These are phyloP conservation scores for Diaporthe vaccinii DNA, from an alignment of 2,329 filamentous ascomycete species.

Conservation along the genomic window DNA sequence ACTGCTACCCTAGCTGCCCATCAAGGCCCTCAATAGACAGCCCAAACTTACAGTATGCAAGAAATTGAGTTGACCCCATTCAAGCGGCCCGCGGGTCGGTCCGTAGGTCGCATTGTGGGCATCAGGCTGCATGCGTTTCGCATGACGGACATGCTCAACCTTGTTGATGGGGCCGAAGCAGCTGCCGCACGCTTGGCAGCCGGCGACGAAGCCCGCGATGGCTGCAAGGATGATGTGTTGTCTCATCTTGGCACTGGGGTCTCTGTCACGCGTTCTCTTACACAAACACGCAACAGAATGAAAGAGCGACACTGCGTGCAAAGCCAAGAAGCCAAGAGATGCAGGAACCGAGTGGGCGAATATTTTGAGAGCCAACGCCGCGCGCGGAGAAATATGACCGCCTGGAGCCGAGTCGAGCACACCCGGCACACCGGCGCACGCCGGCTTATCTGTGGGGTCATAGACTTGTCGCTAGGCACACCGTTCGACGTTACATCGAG, in stretches of 20 bases:
- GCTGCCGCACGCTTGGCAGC: constrained; percentile 53
- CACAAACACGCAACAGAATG: neutral
- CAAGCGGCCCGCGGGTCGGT: constrained; percentile 58
- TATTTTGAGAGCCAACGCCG: neutral
- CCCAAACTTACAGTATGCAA: constrained; percentile 63
- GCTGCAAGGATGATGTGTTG: constrained; percentile 35
- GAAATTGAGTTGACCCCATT: constrained; percentile 75
- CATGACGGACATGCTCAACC: constrained; percentile 60
- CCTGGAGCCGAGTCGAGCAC: neutral
- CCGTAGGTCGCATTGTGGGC: constrained; percentile 58
- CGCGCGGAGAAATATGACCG: neutral
- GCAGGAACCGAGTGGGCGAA: neutral
- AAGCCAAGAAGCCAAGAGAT: constrained; percentile 15
- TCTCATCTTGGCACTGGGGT: constrained; percentile 33
- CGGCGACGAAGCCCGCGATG: constrained; percentile 39
- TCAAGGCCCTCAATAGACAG: neutral
- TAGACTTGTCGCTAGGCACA: neutral
- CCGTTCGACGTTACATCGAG: constrained; percentile 6
- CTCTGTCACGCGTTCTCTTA: neutral
- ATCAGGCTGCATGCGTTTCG: constrained; percentile 63
- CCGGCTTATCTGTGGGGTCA: constrained; percentile 23
- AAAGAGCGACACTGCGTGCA: neutral
- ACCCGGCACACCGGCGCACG: neutral
- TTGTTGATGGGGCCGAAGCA: constrained; percentile 59
- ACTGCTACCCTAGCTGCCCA: neutral